These are phyloP conservation scores for Penicilliopsis zonata DNA, from an alignment of 495 filamentous ascomycete genomes.

Conservation along the genomic window DNA sequence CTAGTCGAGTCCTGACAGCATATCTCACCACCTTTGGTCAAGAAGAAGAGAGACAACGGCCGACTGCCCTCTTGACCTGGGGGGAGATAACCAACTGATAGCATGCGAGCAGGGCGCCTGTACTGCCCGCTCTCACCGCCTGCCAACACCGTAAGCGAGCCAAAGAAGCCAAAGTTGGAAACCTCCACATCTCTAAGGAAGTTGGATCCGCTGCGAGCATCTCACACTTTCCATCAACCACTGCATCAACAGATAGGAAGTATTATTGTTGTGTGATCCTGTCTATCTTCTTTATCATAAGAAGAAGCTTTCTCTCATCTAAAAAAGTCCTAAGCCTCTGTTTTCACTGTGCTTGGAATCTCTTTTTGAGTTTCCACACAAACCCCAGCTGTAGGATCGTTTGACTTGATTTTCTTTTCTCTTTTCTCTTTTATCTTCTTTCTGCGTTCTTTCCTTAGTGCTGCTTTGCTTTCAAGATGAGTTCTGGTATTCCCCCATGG, in stretches of 20 bases:
- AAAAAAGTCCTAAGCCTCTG: background rate
- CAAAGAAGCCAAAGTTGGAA: too few species aligned
- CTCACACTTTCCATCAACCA: too few species aligned
- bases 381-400: background rate
- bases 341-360: background rate
- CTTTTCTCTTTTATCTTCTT: slow-evolving; percentile 6
- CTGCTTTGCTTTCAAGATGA: slow-evolving; percentile 18
- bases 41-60: too few species aligned
- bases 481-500: slow-evolving; percentile 31
- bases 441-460: slow-evolving; percentile 5
- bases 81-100: too few species aligned
- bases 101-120: too few species aligned
- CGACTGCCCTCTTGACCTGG: too few species aligned
- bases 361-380: slow-evolving; percentile 2
- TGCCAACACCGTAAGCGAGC: too few species aligned
- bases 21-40: slow-evolving; percentile 14
- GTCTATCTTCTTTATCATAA: too few species aligned
- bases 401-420: slow-evolving; percentile 6
- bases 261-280: background rate
- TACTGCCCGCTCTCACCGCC: too few species aligned
- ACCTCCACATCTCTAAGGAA: too few species aligned
- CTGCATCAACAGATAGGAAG: slow-evolving; percentile 1
- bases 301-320: too few species aligned
- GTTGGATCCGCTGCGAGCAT: too few species aligned
- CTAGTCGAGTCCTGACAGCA: slow-evolving; percentile 39